Base-by-base conservation (phyloP, 2,329 filamentous ascomycete genomes). In the Sporothrix protearum region DNA sequence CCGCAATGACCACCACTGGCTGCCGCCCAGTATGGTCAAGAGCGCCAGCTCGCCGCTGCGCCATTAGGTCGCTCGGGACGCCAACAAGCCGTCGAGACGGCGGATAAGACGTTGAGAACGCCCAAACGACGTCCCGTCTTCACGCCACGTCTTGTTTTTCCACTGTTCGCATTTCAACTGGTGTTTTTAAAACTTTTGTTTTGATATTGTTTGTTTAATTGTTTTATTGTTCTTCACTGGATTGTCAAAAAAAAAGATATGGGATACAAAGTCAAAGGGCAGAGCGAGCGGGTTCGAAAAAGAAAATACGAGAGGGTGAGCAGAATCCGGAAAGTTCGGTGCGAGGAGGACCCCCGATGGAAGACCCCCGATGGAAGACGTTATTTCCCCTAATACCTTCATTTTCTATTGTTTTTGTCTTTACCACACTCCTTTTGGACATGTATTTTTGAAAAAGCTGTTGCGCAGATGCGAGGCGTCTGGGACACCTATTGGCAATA, bases 1-100 rank as follows among this genome's bases (percentile, higher is more conserved):
- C 77, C 84, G 86, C 39, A 79, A 81, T 30, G 86, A 89, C 71
- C 83, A 86, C 77, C 83, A 86, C 77, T 88, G 87, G 86, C 81
- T 84, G 69, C 78, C 80, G 47, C 77, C 71, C 79, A 59, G 79
- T 77, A 73, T 78, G 30, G 59, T 42, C 12, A 73, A 73, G 28
- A 72, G 42, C 28, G 45, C 63, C 51, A 45, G 63, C 5, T 57
- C 73, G 8, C 66, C 71, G 2, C 68, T 57, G n/a, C 69, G 69
- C 30, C 47, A 71, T 49, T 71, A 16, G 66, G 28, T 9, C 22
- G 36, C 1, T n/a, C 1, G 10, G 16, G 36, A 16, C n/a, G n/a
- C n/a, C 33, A 12, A 16, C 9, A 10, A 28, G 22, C n/a, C 10
- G 12, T 47, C 1, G 22, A 33, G 28, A 10, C 3, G 28, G 2